phyloP scores from a whole-genome alignment of 352 stramenopile genomes.

The Globisporangium viniferum region DNA sequence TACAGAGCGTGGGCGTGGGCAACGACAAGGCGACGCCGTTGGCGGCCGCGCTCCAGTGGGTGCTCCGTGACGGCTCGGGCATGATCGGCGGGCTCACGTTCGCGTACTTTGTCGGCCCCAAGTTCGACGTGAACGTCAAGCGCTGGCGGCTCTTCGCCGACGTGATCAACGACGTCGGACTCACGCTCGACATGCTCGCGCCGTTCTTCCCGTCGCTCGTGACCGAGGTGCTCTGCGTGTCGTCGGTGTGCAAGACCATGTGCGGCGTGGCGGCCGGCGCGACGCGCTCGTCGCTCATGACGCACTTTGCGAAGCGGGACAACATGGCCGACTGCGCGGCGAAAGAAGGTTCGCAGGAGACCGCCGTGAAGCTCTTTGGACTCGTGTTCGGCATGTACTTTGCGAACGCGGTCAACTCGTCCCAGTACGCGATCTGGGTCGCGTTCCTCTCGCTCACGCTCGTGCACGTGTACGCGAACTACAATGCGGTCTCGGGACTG shows the following conservation, averaged over 20 bases:
- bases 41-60: constrained; percentile 75
- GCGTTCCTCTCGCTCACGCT: constrained; percentile 91
- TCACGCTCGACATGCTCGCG: constrained; percentile 88
- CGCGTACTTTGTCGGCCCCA: constrained; percentile 84
- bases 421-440: constrained; percentile 70
- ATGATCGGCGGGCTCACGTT: constrained; percentile 93
- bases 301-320: constrained; percentile 84
- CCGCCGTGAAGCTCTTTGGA: constrained; percentile 91
- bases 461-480: constrained; percentile 95
- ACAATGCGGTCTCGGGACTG: constrained; percentile 85
- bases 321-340: constrained; percentile 92
- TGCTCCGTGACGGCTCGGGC: constrained; percentile 68
- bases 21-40: constrained; percentile 76
- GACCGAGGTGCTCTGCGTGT: constrained; percentile 75
- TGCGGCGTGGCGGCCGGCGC: constrained; percentile 93
- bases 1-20: constrained; percentile 92
- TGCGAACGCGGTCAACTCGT: constrained; percentile 68
- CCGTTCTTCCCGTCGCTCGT: constrained; percentile 67
- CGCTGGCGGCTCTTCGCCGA: constrained; percentile 96
- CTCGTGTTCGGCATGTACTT: constrained; percentile 89
- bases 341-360: constrained; percentile 97
- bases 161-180: constrained; percentile 94
- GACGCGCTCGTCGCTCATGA: constrained; percentile 91
- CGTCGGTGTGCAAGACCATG: constrained; percentile 92
- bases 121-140: constrained; percentile 96